These are phyloP conservation scores for Cladochytrium tenue DNA, from an alignment of 371 early-diverging fungal species.

Conservation along the genomic window DNA sequence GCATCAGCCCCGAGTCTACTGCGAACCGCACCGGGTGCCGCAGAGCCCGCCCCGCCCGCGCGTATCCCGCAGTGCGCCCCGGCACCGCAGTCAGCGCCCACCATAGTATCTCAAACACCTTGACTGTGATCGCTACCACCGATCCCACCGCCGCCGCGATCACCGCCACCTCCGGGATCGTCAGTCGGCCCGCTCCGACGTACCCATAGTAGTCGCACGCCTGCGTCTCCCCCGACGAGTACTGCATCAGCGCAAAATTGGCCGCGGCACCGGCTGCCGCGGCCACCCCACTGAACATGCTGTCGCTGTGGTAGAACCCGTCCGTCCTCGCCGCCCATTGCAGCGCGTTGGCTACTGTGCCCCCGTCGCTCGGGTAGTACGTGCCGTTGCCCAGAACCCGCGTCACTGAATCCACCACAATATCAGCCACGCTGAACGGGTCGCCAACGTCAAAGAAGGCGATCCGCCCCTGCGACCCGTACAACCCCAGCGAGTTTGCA, in stretches of 20 bases:
- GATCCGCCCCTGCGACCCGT: background rate
- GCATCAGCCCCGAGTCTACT: background rate
- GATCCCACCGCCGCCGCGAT: conserved; percentile 1
- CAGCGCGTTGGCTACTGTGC: background rate
- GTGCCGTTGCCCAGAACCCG: background rate
- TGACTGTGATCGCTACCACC: background rate
- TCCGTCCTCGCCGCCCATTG: background rate
- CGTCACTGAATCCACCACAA: background rate
- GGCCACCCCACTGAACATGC: background rate
- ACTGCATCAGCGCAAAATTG: conserved; percentile 1
- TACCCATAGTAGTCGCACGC: background rate
- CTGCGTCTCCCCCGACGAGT: no score
- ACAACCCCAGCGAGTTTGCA: background rate
- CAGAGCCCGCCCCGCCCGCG: background rate
- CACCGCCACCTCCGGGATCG: background rate
- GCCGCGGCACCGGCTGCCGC: background rate
- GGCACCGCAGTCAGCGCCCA: background rate
- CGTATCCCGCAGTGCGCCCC: background rate
- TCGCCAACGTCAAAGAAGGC: background rate
- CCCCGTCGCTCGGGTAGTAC: background rate
- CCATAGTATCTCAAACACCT: conserved; percentile 5
- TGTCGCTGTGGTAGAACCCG: conserved; percentile 4
- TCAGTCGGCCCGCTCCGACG: background rate
- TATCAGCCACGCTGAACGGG: background rate
- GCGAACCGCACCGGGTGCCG: conserved; percentile 1